These are phyloP conservation scores for Sicyos edulis DNA, from an alignment of 306 rosid genomes.

Conservation along the genomic window DNA sequence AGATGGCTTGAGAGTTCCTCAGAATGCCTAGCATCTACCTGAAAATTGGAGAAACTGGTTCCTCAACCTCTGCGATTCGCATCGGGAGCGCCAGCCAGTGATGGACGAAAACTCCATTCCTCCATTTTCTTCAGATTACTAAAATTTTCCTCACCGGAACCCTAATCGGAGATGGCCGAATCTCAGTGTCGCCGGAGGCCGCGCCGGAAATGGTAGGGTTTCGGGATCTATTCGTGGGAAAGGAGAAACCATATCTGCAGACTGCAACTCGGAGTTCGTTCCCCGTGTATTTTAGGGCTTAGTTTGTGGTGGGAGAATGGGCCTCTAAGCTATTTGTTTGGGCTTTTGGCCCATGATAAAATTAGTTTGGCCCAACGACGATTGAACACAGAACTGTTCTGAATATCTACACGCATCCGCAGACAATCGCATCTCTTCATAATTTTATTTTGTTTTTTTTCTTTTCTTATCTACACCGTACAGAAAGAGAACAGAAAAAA, in stretches of 20 bases:
- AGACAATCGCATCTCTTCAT: not conserved
- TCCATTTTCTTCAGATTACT: slow-evolving; percentile 14
- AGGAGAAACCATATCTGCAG: not conserved
- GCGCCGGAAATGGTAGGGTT: no score
- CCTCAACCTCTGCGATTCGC: slow-evolving; percentile 14
- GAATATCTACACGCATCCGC: not conserved
- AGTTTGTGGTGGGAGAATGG: no score
- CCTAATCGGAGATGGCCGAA: no score
- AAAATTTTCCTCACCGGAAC: slow-evolving; percentile 12
- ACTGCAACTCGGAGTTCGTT: not conserved
- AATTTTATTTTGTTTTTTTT: no score
- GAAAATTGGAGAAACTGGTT: slow-evolving; percentile 5
- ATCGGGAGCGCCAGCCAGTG: slow-evolving; percentile 16
- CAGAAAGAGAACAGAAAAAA: not conserved
- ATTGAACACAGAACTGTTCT: no score
- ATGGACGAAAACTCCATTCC: not conserved
- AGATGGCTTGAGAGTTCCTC: not conserved
- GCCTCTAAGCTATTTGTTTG: not conserved
- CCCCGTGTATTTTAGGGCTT: not conserved
- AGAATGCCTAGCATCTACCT: slow-evolving; percentile 8
- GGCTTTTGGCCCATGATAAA: not conserved
- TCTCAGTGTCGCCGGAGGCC: no score
- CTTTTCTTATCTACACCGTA: not conserved
- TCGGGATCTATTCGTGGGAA: no score
- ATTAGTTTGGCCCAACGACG: not conserved